Base-by-base conservation (phyloP, 768 basidiomycete species). In the Mrakia blollopis region DNA sequence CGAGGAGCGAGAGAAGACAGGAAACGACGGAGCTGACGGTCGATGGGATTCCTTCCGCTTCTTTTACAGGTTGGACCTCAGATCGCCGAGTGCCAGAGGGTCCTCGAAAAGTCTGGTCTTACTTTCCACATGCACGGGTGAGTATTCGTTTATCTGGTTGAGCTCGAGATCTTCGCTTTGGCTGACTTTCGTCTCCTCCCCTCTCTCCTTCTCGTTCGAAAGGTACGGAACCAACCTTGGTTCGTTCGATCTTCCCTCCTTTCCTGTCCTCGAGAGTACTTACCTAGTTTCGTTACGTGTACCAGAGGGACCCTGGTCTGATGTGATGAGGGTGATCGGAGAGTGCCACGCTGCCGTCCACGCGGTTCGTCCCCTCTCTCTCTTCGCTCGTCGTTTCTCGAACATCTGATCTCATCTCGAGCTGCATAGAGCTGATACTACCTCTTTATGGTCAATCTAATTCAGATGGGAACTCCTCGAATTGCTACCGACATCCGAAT, bases 401-500 rank as follows among this genome's bases (percentile, higher is more conserved):
- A n/a, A n/a, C n/a, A n/a, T 78, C 57, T 44, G 47, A 10, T 39
- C 35, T 6, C 35, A 1, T 47, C 61, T 37, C 32, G 18, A 39
- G 25, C 35, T 4, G 21, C 32, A 70, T 81, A 25, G 8, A 16
- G 30, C 52, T 11, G 39, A 13, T 28, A n/a, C n/a, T 44, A 41
- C 57, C 13, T 11, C 54, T 18, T 14, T 6, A 35, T 30, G 28
- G 13, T 18, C 11, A 18, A 25, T 47, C 37, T 35, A 11, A 52
- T 41, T 23, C n/a, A 77, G 76, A 88, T 82, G 92, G 92, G 32
- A 87, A 88, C 47, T 0, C 88, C 89, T 23, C 89, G 91, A 72
- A 87, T 94, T 73, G 92, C 92, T 16, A 96, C 95, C 18, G 95
- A 98, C 84, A 91, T 98, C 78, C 90, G 96, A 37, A 95, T 98